Percentiles rank a stretch among this genome's conserved stretches.
These are phyloP conservation scores for Klebsormidium nitens DNA, from an alignment of 139 green algal genomes.

Conservation along the genomic window DNA sequence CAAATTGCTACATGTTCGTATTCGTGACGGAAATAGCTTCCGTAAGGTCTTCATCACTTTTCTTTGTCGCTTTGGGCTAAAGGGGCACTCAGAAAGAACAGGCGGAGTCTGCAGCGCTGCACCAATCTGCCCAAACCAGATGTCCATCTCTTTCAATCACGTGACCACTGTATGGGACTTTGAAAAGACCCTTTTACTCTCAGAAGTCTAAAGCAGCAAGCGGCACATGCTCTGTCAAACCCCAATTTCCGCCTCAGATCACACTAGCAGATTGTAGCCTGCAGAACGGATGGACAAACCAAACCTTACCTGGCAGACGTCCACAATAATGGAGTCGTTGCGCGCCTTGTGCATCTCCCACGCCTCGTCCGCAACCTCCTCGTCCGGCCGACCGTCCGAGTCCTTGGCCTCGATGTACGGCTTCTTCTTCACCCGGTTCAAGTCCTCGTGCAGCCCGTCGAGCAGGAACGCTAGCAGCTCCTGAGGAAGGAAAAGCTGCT, in stretches of 20 bases:
- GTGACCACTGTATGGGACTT: not conserved
- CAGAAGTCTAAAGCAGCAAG: not conserved
- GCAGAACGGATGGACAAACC: too few relatives aligned
- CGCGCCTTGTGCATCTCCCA: conserved; percentile 76
- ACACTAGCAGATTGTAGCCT: too few relatives aligned
- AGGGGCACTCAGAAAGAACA: too few relatives aligned
- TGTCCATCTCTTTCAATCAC: not conserved
- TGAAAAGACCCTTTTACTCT: too few relatives aligned
- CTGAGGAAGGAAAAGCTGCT: too few relatives aligned
- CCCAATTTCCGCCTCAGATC: too few relatives aligned
- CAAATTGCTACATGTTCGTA: too few relatives aligned
- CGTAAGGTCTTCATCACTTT: too few relatives aligned
- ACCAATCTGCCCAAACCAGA: too few relatives aligned
- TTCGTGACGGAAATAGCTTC: too few relatives aligned
- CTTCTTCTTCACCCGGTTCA: conserved; percentile 88
- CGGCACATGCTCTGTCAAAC: not conserved
- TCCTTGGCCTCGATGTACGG: conserved; percentile 86
- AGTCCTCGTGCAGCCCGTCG: conserved; percentile 93
- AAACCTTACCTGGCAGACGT: conserved; percentile 58
- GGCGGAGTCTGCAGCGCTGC: too few relatives aligned
- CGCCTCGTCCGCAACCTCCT: conserved; percentile 68
- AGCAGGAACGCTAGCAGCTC: conserved; percentile 90
- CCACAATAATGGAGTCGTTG: conserved; percentile 88
- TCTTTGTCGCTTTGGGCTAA: too few relatives aligned
- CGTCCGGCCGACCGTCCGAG: conserved; percentile 61